Evolutionary conservation across 768 basidiomycete genomes (phyloP).

Genomic region (Phaeotremella skinneri): DNA sequence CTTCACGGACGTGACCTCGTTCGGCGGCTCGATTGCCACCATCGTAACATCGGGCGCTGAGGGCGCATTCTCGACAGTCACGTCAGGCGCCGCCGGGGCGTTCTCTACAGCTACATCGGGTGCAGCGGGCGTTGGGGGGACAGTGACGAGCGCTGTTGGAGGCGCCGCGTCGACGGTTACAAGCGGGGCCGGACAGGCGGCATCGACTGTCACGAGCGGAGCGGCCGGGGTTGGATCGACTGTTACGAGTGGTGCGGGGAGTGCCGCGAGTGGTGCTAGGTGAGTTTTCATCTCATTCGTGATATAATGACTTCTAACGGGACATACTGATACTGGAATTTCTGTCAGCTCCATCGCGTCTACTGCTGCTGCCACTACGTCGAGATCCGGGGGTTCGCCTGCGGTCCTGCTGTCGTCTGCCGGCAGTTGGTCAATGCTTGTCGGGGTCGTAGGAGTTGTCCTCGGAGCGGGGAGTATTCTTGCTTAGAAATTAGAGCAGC

Average conservation of each 20-base stretch:
- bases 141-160: not conserved
- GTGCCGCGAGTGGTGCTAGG: slow-evolving; percentile 6
- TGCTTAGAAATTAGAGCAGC: slow-evolving; percentile 53
- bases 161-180: slow-evolving; percentile 8
- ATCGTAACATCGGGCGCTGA: not conserved
- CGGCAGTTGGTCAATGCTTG: slow-evolving; percentile 17
- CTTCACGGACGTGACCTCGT: not conserved
- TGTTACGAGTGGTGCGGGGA: slow-evolving; percentile 4
- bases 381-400: slow-evolving; percentile 13
- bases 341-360: slow-evolving; percentile 1
- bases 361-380: slow-evolving; percentile 6
- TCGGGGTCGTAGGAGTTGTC: slow-evolving; percentile 20
- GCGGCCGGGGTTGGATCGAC: not conserved
- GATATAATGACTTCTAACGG: not conserved
- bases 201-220: not conserved
- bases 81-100: slow-evolving; percentile 15
- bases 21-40: not conserved
- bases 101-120: slow-evolving; percentile 12
- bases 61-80: slow-evolving; percentile 4
- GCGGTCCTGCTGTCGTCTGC: slow-evolving; percentile 4
- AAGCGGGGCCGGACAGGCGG: slow-evolving; percentile 12
- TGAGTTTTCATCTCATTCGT: slow-evolving; percentile 4
- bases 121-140: slow-evolving; percentile 9
- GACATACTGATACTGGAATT: not conserved
- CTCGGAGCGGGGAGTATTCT: slow-evolving; percentile 20